These are phyloP conservation scores for Colletotrichum karsti DNA, from an alignment of 2,329 filamentous ascomycete genomes.

Conservation along the genomic window DNA sequence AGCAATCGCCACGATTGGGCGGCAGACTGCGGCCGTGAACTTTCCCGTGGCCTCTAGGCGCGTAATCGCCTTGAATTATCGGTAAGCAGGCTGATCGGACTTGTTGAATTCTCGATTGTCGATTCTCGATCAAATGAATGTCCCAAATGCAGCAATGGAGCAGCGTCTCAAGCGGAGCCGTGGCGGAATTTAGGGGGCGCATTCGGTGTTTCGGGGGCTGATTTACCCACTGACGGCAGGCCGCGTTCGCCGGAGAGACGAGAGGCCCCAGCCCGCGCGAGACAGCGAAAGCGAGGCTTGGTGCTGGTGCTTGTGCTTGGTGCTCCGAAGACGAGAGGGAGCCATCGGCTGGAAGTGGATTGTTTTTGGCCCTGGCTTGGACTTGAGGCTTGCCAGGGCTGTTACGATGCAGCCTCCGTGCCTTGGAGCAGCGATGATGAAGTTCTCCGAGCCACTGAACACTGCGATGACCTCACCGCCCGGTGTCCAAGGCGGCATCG, in stretches of 20 bases:
- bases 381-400: too few species aligned
- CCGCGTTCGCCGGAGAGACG: constrained; percentile 12
- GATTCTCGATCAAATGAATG: neutral
- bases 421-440: neutral
- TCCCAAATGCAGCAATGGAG: constrained; percentile 1
- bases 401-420: neutral
- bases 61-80: neutral
- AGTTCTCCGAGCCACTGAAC: neutral
- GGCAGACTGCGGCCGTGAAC: neutral
- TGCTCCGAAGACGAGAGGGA: neutral
- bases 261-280: neutral
- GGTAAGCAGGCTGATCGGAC: neutral
- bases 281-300: neutral
- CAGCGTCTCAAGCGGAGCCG: constrained; percentile 2
- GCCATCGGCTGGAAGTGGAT: neutral
- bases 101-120: neutral
- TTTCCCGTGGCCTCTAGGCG: neutral
- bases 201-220: constrained; percentile 8
- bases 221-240: constrained; percentile 6
- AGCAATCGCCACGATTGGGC: neutral
- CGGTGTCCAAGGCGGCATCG: neutral
- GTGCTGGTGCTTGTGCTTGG: too few species aligned
- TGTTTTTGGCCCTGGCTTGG: too few species aligned
- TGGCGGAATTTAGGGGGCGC: constrained; percentile 6
- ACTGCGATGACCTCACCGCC: constrained; percentile 8